Evolutionary conservation across 1,284 basidiomycete genomes (phyloP), one percentile per base, ranked within the genome.

Genomic region (Hypsizygus ulmarius): DNA sequence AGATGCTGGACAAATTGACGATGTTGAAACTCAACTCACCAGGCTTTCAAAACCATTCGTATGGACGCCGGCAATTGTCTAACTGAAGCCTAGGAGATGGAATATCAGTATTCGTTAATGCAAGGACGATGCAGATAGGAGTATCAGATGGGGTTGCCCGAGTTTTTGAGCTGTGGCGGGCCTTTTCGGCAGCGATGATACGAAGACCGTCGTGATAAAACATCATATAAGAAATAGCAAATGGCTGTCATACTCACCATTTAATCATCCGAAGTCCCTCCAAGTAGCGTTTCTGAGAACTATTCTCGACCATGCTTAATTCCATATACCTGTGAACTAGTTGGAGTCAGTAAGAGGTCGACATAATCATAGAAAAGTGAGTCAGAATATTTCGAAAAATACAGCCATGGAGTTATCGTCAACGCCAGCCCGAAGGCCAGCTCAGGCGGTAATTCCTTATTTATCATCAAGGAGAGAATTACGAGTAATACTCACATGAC

Each of bases 141-240:
- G 54, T 35, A 72, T 88, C 85, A 87, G 85, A 74, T 58, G 70
- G 81, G 82, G 81, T 71, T 83, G 87, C 84, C 87, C 86, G 84
- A 81, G 58, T 38, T 58, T 69, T 77, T 84, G 87, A 90, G 87
- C 87, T 90, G 82, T 87, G 82, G 82, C 87, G 87, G 87, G 87
- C 87, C 79, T 62, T 86, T 90, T 90, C 87, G 87, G 83, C 85
- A 88, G 69, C 51, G 57, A 64, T 69, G 53, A 59, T 90, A 89
- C 87, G 87, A 84, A 89, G 87, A 90, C 87, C 87, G 87, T 90
- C 87, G 87, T 90, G 85, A 82, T 82, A 67, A 66, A 73, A 61
- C 69, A 72, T 73, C 69, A 69, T 68, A 46, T 40, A 47, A 51
- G 49, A 36, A 43, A n/a, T 49, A 37, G 19, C 32, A 10, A 9